These are phyloP conservation scores for Blastomyces emzantsi DNA, from an alignment of 2,329 filamentous ascomycete genomes.

Conservation along the genomic window DNA sequence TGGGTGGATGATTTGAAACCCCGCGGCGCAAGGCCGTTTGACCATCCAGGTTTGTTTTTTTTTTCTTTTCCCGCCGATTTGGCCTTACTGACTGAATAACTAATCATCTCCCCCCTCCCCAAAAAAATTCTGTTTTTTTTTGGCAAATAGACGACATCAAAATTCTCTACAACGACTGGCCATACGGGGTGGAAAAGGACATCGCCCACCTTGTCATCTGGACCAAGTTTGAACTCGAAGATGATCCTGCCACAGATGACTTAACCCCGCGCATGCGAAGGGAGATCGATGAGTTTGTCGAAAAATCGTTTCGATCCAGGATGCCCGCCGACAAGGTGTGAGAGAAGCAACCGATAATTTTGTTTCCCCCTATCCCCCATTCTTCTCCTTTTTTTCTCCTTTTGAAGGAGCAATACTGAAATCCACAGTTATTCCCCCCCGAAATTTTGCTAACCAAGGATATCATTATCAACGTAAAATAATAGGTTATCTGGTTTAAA, in stretches of 20 bases:
- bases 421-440: not conserved
- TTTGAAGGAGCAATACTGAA: not conserved
- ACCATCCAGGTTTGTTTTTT: conserved; percentile 26
- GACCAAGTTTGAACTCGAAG: conserved; percentile 42
- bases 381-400: not conserved
- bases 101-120: too few species aligned
- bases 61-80: not conserved
- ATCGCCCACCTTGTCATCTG: conserved; percentile 52
- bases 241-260: conserved; percentile 40
- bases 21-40: conserved; percentile 31
- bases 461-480: not conserved
- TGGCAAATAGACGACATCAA: conserved; percentile 39
- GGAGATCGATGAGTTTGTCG: conserved; percentile 44
- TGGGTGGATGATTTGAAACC: conserved; percentile 44
- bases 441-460: not conserved
- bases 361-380: not conserved
- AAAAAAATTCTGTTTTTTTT: not conserved
- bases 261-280: conserved; percentile 40
- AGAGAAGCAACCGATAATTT: not conserved
- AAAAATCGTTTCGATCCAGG: conserved; percentile 48
- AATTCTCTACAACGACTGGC: conserved; percentile 55
- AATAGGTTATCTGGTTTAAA: conserved; percentile 56
- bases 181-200: conserved; percentile 48
- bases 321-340: conserved; percentile 37
- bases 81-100: not conserved